Evolutionary conservation across 129 eudicot genomes (phyloP).

Genomic region (Lonicera japonica): DNA sequence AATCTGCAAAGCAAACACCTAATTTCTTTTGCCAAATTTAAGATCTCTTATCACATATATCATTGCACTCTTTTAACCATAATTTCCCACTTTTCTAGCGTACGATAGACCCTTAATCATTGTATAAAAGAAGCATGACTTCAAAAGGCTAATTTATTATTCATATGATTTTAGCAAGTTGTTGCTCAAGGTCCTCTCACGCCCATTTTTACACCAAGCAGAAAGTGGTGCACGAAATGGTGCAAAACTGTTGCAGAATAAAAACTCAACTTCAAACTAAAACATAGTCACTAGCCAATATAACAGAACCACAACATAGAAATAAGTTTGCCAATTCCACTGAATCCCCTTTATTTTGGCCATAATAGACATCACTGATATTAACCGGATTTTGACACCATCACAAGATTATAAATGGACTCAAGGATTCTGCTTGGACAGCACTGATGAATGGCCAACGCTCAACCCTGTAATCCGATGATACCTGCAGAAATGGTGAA

Average conservation of each 20-base stretch:
- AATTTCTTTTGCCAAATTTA: too few relatives aligned
- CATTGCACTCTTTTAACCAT: too few relatives aligned
- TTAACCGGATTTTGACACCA: not conserved
- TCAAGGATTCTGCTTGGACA: not conserved
- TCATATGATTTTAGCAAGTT: too few relatives aligned
- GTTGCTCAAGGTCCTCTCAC: too few relatives aligned
- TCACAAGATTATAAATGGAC: not conserved
- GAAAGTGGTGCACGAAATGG: not conserved
- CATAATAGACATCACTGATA: not conserved
- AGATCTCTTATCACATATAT: too few relatives aligned
- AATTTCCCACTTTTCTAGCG: too few relatives aligned
- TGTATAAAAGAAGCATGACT: too few relatives aligned
- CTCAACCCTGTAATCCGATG: constrained; percentile 79
- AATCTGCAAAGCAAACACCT: too few relatives aligned
- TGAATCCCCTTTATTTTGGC: not conserved
- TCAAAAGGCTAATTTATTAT: too few relatives aligned
- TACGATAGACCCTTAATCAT: too few relatives aligned
- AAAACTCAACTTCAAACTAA: not conserved
- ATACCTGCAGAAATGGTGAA: constrained; percentile 40
- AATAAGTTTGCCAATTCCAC: not conserved
- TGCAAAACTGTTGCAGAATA: not conserved
- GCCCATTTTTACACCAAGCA: not conserved
- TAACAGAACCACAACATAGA: not conserved
- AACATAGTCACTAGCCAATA: not conserved
- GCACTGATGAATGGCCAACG: not conserved